phyloP scores from a whole-genome alignment of 2,329 filamentous ascomycete genomes.

The Gremmenia infestans region DNA sequence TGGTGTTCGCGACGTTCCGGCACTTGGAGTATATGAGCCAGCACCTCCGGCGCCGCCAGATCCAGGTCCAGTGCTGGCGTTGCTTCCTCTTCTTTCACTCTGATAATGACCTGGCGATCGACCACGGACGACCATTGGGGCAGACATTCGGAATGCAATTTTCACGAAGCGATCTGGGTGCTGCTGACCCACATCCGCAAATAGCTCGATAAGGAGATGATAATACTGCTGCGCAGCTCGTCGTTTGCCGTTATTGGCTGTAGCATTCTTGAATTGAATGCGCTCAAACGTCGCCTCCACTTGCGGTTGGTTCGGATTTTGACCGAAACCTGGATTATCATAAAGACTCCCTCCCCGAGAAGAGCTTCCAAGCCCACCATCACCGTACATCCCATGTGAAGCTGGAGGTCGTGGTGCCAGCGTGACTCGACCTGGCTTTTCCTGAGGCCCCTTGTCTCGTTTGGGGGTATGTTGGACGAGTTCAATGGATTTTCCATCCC shows the following conservation, averaged over 20 bases:
- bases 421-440: constrained; percentile 49
- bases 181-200: constrained; percentile 46
- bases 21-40: constrained; percentile 26
- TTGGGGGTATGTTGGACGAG: constrained; percentile 74
- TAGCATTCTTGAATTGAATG: constrained; percentile 72
- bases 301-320: constrained; percentile 25
- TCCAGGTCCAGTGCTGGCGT: constrained; percentile 48
- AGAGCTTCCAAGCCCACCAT: constrained; percentile 17
- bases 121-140: constrained; percentile 62
- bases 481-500: constrained; percentile 59
- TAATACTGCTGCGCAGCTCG: constrained; percentile 70
- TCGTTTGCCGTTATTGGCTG: constrained; percentile 70
- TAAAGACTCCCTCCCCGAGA: constrained; percentile 17
- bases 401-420: constrained; percentile 28
- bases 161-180: constrained; percentile 46
- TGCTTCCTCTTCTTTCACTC: constrained; percentile 45
- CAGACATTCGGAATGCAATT: constrained; percentile 53
- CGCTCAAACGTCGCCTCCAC: constrained; percentile 54
- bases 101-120: constrained; percentile 60
- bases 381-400: constrained; percentile 23
- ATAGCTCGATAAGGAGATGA: constrained; percentile 64
- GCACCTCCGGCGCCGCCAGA: constrained; percentile 22
- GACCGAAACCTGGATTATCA: constrained; percentile 19
- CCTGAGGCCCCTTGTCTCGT: constrained; percentile 64
- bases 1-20: constrained; percentile 18